phyloP scores from a whole-genome alignment of 1,139 yeast species.

The Spathaspora sp. region DNA sequence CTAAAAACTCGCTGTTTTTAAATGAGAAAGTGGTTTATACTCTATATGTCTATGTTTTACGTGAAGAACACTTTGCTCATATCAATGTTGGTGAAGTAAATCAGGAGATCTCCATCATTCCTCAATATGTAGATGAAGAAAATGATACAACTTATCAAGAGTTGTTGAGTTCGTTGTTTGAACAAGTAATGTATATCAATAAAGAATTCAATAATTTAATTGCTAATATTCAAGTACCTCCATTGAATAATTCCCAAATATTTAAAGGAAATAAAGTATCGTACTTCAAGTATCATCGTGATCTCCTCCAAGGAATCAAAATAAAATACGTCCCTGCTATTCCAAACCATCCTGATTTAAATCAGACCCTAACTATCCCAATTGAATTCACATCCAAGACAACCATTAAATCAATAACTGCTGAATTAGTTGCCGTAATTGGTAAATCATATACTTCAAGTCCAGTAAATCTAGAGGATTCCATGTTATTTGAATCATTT shows the following conservation, averaged over 20 bases:
- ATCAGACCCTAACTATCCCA: conserved; percentile 5
- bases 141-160: conserved; percentile 3
- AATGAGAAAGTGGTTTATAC: conserved; percentile 5
- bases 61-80: conserved; percentile 3
- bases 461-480: conserved; percentile 39
- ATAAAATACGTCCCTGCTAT: conserved; percentile 4
- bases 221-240: conserved; percentile 2
- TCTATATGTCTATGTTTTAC: conserved; percentile 7
- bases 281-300: neutral
- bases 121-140: conserved; percentile 2
- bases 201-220: conserved; percentile 7
- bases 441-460: conserved; percentile 30
- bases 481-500: conserved; percentile 29
- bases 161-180: neutral
- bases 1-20: conserved; percentile 2
- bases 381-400: neutral
- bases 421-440: conserved; percentile 33
- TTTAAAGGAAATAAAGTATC: neutral
- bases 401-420: conserved; percentile 22
- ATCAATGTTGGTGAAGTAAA: conserved; percentile 3
- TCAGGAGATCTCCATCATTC: conserved; percentile 1
- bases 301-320: conserved; percentile 1
- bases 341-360: conserved; percentile 1
- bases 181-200: conserved; percentile 4
- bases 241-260: neutral